Evolutionary conservation across 2,329 filamentous ascomycete genomes (phyloP), one percentile per base, ranked within the genome.

Genomic region (Periconia macrospinosa): DNA sequence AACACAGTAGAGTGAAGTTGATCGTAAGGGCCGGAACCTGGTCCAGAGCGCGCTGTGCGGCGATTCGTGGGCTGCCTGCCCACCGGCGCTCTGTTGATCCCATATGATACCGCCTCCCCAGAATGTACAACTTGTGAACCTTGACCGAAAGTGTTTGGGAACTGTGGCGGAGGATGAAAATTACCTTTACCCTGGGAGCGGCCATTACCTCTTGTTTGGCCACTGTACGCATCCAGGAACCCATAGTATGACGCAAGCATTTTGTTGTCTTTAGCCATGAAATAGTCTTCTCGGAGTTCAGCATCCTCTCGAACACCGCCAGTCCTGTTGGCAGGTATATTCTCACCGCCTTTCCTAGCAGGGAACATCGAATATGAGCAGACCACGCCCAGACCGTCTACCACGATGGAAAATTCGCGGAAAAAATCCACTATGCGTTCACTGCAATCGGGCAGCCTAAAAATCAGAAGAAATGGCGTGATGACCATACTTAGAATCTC

Each of bases 301-400:
- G 58, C 50, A 41, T 92, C 89, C n/a, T 81, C 58, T 64, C 72
- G 58, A 61, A 71, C 55, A 54, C 68, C 63, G 7, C 66, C 68
- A 30, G 59, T 64, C 63, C 74, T 61, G 54, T 75, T 74, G 61
- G 73, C 55, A 56, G 72, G 60, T n/a, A 75, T 73, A 59, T 81
- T 81, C 45, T 84, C 81, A 19, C 87, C 81, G 20, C 87, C 89
- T 71, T 92, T 93, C 73, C 96, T 92, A 77, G 97, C 97, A 59
- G 97, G 91, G 66, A 99, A 99, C 35, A 96, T 91, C 2, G 94
- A 94, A 76, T 97, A 97, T 1, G 93, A 97, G 74, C 94, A 99
- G 11, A 97, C 91, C 61, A 97, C 93, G 19, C 94, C 94, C 35
- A 99, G 83, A 0, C 94, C 94, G 68, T 99, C 94, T 15, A 99